phyloP scores from a whole-genome alignment of 2,329 filamentous ascomycete genomes.

The Emericellopsis cladophorae region DNA sequence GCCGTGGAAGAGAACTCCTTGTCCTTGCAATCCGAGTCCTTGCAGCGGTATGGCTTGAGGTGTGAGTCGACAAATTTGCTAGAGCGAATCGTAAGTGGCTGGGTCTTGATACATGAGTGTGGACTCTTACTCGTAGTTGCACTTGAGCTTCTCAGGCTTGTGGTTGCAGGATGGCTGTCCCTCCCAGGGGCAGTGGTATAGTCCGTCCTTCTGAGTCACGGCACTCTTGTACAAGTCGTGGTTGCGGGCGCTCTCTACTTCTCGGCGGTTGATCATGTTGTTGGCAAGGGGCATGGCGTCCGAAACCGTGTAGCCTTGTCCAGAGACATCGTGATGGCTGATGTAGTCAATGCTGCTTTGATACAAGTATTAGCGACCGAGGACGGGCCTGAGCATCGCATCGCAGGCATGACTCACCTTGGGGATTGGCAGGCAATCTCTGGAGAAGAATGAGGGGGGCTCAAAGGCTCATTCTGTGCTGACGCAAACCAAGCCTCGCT shows the following conservation, averaged over 20 bases:
- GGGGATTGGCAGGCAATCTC: conserved; percentile 36
- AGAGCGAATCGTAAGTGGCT: conserved; percentile 3
- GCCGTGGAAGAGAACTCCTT: conserved; percentile 90
- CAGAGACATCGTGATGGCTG: conserved; percentile 11
- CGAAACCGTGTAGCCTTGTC: conserved; percentile 8
- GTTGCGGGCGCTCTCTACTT: conserved; percentile 47
- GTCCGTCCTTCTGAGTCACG: conserved; percentile 54
- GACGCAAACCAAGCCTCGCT: conserved; percentile 33
- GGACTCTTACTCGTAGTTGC: conserved; percentile 85
- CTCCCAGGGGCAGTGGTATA: conserved; percentile 89
- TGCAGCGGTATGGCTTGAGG: conserved; percentile 92
- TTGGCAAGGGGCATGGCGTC: conserved; percentile 17
- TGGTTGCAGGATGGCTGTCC: conserved; percentile 64
- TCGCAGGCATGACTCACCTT: conserved; percentile 30
- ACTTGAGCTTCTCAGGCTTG: conserved; percentile 92
- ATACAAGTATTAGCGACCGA: background rate
- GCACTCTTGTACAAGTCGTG: conserved; percentile 62
- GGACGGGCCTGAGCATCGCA: background rate
- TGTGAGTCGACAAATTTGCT: conserved; percentile 98
- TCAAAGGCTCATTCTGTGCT: background rate
- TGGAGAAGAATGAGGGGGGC: conserved; percentile 30
- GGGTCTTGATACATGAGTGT: background rate
- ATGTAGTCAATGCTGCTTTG: conserved; percentile 9
- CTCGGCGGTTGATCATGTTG: conserved; percentile 32
- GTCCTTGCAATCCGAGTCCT: conserved; percentile 69